These are phyloP conservation scores for Glycine soja DNA, from an alignment of 306 rosid genomes.

Conservation along the genomic window DNA sequence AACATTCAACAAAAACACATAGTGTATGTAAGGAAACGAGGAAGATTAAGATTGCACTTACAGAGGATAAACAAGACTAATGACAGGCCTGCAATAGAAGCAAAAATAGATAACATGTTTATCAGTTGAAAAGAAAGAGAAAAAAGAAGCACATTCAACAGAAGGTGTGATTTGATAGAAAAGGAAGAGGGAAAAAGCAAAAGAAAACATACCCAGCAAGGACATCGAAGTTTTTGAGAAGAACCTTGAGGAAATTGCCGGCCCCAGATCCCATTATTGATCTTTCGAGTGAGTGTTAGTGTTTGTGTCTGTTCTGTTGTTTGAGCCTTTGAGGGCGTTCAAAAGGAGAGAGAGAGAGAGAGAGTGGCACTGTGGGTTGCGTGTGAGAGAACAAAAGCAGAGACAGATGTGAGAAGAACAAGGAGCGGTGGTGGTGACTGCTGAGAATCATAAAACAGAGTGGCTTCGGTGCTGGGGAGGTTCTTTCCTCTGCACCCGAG, in stretches of 20 bases:
- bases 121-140: background rate
- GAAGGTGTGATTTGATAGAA: too few relatives aligned
- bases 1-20: background rate
- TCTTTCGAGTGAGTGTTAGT: background rate
- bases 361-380: too few relatives aligned
- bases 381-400: background rate
- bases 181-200: background rate
- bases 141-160: slow-evolving; percentile 7
- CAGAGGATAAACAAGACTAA: slow-evolving; percentile 97
- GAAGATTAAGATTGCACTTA: slow-evolving; percentile 54
- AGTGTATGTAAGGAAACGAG: too few relatives aligned
- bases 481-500: background rate
- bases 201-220: slow-evolving; percentile 79
- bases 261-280: slow-evolving; percentile 89
- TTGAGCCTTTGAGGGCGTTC: background rate
- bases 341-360: too few relatives aligned
- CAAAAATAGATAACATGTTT: background rate
- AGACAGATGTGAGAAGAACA: background rate
- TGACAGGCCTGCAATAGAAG: slow-evolving; percentile 77
- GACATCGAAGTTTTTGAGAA: slow-evolving; percentile 83
- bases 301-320: too few relatives aligned
- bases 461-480: background rate
- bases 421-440: background rate
- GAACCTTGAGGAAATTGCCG: slow-evolving; percentile 74
- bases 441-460: too few relatives aligned